A percentile compares a stretch with the other conserved stretches of the same genome.
Evolutionary conservation across 768 basidiomycete species (phyloP).

Genomic region (Boletus reticuloceps): DNA sequence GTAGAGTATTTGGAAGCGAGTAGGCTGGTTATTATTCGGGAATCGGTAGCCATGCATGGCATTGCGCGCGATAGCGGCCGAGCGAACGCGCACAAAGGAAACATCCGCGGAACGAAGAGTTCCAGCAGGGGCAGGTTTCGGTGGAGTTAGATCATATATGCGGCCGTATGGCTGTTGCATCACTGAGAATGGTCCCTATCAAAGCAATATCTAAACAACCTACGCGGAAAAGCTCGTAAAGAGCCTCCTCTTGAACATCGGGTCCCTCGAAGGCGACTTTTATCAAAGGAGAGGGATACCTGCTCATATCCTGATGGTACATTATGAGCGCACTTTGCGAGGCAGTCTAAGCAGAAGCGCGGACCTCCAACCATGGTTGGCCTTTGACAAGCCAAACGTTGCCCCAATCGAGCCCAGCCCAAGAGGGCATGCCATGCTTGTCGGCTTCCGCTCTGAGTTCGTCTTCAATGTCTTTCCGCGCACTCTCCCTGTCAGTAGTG

Average conservation of each 20-base stretch:
- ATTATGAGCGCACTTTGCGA: background rate
- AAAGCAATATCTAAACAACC: conserved; percentile 22
- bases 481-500: conserved; percentile 35
- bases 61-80: conserved; percentile 83
- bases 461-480: conserved; percentile 47
- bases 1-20: conserved; percentile 55
- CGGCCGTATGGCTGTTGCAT: conserved; percentile 71
- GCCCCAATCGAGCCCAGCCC: conserved; percentile 51
- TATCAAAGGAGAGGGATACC: conserved; percentile 71
- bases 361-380: conserved; percentile 77
- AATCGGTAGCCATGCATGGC: conserved; percentile 62
- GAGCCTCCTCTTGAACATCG: conserved; percentile 74
- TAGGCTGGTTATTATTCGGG: conserved; percentile 27
- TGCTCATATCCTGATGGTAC: conserved; percentile 69
- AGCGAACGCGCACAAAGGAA: conserved; percentile 56
- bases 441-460: conserved; percentile 43
- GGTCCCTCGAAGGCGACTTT: conserved; percentile 87
- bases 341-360: conserved; percentile 9
- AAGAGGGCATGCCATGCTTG: conserved; percentile 58
- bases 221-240: conserved; percentile 80
- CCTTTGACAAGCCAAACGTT: conserved; percentile 75
- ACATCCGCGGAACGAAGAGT: conserved; percentile 64
- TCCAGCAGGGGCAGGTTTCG: conserved; percentile 62
- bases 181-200: background rate
- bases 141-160: conserved; percentile 63